Conservation (phyloP, 2,329 filamentous ascomycete species). For the Parasarocladium wereldwijsianum region DNA sequence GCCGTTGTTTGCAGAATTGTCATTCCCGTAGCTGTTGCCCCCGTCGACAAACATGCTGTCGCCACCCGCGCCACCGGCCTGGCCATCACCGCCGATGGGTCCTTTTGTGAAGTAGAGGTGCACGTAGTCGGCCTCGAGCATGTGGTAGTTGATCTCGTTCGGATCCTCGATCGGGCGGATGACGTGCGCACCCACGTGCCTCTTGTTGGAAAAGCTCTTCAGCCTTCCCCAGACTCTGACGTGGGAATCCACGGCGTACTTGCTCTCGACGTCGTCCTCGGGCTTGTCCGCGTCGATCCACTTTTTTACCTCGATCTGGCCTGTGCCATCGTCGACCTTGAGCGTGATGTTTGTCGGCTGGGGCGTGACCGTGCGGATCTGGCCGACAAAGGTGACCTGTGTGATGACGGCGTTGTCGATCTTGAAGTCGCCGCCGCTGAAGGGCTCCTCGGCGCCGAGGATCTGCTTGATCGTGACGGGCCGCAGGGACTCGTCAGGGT, state of each 20-base stretch:
- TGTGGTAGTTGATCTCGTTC: constrained; percentile 87
- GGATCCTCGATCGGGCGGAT: constrained; percentile 66
- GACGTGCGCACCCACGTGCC: constrained; percentile 65
- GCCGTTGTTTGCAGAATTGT: constrained; percentile 19
- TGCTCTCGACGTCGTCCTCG: constrained; percentile 19
- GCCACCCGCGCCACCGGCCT: constrained; percentile 23
- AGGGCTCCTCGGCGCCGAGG: constrained; percentile 63
- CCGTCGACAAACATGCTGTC: constrained; percentile 44
- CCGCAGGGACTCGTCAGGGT: constrained; percentile 73
- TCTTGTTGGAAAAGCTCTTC: constrained; percentile 72
- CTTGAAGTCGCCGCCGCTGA: constrained; percentile 60
- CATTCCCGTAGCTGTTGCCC: constrained; percentile 22
- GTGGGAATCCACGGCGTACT: constrained; percentile 60
- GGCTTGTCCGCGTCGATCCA: constrained; percentile 58
- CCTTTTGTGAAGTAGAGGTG: constrained; percentile 75
- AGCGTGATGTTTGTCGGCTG: constrained; percentile 87
- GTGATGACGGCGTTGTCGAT: constrained; percentile 65
- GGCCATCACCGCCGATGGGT: constrained; percentile 25
- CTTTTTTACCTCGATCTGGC: constrained; percentile 78
- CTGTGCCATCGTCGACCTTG: constrained; percentile 89
- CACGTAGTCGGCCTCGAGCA: constrained; percentile 78
- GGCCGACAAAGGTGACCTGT: constrained; percentile 69
- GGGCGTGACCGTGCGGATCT: constrained; percentile 74
- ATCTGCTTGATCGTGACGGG: constrained; percentile 95
- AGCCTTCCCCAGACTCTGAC: constrained; percentile 76